Conservation (phyloP, 2,329 filamentous ascomycete species). For the Colletotrichum tanaceti region DNA sequence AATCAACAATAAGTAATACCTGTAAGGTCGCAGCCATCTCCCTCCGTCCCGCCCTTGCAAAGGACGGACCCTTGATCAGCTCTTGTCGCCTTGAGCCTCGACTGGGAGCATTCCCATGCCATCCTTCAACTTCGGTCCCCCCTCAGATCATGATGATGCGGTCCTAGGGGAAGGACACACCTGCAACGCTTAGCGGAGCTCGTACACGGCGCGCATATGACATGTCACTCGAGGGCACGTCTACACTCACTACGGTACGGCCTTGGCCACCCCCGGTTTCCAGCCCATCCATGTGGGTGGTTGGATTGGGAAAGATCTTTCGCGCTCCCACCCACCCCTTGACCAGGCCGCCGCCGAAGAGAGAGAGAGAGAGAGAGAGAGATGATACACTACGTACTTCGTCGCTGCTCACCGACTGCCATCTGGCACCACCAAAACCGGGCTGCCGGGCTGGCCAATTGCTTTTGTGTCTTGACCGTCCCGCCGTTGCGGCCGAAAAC, state of each 20-base stretch:
- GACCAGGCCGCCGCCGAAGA: not conserved
- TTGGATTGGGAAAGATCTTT: constrained; percentile 34
- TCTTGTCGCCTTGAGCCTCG: constrained; percentile 17
- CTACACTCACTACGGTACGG: not conserved
- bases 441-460: not conserved
- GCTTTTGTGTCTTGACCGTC: not conserved
- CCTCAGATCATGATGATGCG: constrained; percentile 4
- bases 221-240: constrained; percentile 23
- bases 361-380: too few species aligned
- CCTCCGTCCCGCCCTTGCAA: not conserved
- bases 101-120: not conserved
- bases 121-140: not conserved
- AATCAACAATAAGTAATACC: constrained; percentile 14
- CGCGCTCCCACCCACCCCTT: not conserved
- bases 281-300: constrained; percentile 34
- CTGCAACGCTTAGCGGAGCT: not conserved
- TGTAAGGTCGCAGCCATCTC: not conserved
- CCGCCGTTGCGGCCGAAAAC: constrained; percentile 3
- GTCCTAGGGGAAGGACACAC: constrained; percentile 6
- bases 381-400: not conserved
- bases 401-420: constrained; percentile 33
- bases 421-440: constrained; percentile 20
- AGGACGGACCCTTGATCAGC: constrained; percentile 7
- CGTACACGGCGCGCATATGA: constrained; percentile 17
- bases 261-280: constrained; percentile 17